Conservation (phyloP, 192 early-diverging fungal species). For the Coemansia reversa region DNA sequence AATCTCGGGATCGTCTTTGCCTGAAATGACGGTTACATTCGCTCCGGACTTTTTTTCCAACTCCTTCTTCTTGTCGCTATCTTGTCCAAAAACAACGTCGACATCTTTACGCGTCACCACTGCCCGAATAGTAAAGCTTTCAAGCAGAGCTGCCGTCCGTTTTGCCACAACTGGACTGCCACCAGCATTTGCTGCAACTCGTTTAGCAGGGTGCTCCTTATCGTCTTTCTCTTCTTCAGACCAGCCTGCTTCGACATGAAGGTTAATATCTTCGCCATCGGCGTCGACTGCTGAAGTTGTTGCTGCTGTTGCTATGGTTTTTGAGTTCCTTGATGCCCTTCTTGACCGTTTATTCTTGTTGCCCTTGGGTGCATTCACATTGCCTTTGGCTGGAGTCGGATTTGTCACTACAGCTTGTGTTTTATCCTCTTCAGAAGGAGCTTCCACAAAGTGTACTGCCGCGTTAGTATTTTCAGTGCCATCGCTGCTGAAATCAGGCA, state of each 20-base stretch:
- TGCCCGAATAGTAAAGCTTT: constrained; percentile 44
- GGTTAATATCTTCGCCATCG: constrained; percentile 47
- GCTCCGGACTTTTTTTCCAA: constrained; percentile 29
- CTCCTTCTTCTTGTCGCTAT: constrained; percentile 11
- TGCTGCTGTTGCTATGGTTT: neutral
- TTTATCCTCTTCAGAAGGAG: too few species aligned
- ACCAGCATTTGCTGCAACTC: constrained; percentile 18
- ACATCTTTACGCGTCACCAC: constrained; percentile 55
- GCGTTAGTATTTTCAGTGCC: too few species aligned
- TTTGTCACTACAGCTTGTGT: too few species aligned
- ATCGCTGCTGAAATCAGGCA: too few species aligned
- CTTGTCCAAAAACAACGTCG: constrained; percentile 40
- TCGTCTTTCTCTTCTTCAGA: constrained; percentile 51
- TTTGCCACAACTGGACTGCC: constrained; percentile 20
- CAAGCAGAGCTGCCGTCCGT: constrained; percentile 16
- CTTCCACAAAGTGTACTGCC: too few species aligned
- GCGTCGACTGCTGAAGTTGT: neutral
- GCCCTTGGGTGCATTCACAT: neutral
- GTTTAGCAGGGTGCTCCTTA: constrained; percentile 46
- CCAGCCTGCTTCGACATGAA: constrained; percentile 49
- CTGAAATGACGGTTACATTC: constrained; percentile 32
- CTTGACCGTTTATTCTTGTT: constrained; percentile 33
- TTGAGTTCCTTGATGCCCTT: constrained; percentile 17
- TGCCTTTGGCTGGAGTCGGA: too few species aligned
- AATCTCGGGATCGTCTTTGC: constrained; percentile 53